Evolutionary conservation across 2,329 filamentous ascomycete species (phyloP).

Genomic region (Microsporum canis): DNA sequence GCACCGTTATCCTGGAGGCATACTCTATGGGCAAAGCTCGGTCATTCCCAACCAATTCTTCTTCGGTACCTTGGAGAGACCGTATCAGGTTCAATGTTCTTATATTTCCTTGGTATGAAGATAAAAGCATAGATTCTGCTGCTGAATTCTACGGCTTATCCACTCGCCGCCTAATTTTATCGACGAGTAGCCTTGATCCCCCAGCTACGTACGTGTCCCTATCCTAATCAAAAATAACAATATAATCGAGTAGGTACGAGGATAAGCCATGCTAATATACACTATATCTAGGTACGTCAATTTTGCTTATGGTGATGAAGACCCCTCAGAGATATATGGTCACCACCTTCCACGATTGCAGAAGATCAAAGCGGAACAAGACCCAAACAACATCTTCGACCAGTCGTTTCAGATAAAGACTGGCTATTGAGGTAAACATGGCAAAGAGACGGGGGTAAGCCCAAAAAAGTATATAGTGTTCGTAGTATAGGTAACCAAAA

Average conservation of each 20-base stretch:
- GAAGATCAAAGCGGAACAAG: neutral
- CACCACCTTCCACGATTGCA: neutral
- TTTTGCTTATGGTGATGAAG: neutral
- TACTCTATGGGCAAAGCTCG: neutral
- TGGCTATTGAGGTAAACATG: neutral
- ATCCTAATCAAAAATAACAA: neutral
- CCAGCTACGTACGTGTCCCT: constrained; percentile 5
- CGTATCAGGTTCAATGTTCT: constrained; percentile 29
- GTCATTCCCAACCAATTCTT: neutral
- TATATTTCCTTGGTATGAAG: constrained; percentile 32
- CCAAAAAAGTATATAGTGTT: neutral
- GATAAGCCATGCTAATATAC: neutral
- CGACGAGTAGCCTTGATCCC: constrained; percentile 9
- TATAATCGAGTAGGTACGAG: neutral
- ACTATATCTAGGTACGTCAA: neutral
- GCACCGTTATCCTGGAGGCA: neutral
- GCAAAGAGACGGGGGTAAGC: neutral
- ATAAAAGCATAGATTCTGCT: constrained; percentile 25
- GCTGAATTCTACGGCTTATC: constrained; percentile 26
- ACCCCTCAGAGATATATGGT: neutral
- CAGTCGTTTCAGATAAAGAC: neutral
- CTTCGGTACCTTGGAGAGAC: neutral
- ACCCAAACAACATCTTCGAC: neutral
- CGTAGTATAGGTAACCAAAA: neutral
- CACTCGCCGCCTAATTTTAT: constrained; percentile 23